These are phyloP conservation scores for Steccherinum ochraceum DNA, from an alignment of 768 basidiomycete species.

Conservation along the genomic window DNA sequence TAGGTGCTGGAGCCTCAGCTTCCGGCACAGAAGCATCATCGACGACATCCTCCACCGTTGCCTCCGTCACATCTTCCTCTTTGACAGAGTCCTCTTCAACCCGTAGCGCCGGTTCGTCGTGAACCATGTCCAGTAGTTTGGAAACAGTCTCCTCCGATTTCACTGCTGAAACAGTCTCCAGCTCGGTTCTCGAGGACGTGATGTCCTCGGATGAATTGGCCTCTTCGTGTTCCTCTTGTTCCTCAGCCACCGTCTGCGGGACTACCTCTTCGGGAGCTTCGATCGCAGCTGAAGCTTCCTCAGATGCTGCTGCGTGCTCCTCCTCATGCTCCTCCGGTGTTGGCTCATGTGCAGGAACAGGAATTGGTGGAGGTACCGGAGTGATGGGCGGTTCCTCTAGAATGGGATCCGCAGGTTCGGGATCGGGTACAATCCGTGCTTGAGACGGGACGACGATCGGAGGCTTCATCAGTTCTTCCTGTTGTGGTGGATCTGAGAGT, in stretches of 20 bases:
- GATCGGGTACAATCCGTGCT: not conserved
- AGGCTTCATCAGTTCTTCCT: not conserved
- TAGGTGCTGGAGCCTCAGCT: not conserved
- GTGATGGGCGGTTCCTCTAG: not conserved
- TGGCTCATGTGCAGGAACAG: no score
- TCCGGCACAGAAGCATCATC: not conserved
- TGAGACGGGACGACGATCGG: not conserved
- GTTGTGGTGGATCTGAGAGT: not conserved
- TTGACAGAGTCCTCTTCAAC: not conserved
- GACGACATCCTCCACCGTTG: not conserved
- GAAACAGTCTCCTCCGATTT: no score
- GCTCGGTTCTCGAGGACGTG: not conserved
- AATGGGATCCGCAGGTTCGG: not conserved
- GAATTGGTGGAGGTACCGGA: not conserved
- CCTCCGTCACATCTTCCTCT: constrained; percentile 1
- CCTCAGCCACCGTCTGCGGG: not conserved
- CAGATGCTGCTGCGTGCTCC: not conserved
- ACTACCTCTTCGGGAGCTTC: not conserved
- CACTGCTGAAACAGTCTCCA: not conserved
- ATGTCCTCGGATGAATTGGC: not conserved
- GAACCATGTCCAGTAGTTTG: no score
- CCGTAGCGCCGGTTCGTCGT: no score
- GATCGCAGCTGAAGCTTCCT: not conserved
- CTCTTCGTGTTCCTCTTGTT: not conserved
- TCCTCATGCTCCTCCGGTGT: not conserved